Percentiles rank a stretch among this genome's conserved stretches.
Conservation (phyloP, 441 rosid species). For the Flueggea neowawraea region DNA sequence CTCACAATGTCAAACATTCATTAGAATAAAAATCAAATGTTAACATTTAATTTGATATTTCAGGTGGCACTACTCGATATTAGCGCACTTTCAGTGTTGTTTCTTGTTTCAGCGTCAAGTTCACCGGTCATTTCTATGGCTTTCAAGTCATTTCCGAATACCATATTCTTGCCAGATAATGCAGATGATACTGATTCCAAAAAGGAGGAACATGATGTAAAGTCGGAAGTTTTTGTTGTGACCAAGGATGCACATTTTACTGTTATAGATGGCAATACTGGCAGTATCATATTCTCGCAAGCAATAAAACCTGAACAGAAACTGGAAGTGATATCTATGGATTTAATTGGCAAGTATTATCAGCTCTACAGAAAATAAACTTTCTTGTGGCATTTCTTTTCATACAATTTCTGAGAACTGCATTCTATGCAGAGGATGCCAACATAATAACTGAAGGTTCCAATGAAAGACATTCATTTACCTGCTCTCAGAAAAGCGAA, state of each 20-base stretch:
- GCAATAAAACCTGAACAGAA: constrained; percentile 35
- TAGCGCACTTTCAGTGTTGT: constrained; percentile 47
- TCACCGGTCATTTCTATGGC: constrained; percentile 57
- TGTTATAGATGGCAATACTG: constrained; percentile 54
- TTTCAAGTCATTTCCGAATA: constrained; percentile 36
- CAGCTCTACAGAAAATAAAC: constrained; percentile 10
- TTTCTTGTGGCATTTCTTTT: constrained; percentile 7
- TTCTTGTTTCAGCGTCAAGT: constrained; percentile 41
- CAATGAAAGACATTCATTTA: constrained; percentile 23
- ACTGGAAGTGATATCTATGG: constrained; percentile 48
- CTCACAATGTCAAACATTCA: not conserved
- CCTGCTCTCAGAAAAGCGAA: constrained; percentile 28
- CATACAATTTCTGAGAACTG: constrained; percentile 17
- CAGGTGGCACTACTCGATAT: constrained; percentile 86
- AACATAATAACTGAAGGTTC: constrained; percentile 30
- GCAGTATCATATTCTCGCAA: constrained; percentile 40
- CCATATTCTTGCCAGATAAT: constrained; percentile 20
- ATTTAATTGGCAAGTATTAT: constrained; percentile 53
- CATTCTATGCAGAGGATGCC: constrained; percentile 47
- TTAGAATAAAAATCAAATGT: constrained; percentile 3
- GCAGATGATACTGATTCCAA: constrained; percentile 29
- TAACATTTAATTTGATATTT: constrained; percentile 23
- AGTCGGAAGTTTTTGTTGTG: constrained; percentile 35
- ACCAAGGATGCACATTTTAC: constrained; percentile 54
- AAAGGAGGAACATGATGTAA: constrained; percentile 23